Evolutionary conservation across 2,329 filamentous ascomycete genomes (phyloP), one percentile per base, ranked within the genome.

Genomic region (Monilinia fructicola): DNA sequence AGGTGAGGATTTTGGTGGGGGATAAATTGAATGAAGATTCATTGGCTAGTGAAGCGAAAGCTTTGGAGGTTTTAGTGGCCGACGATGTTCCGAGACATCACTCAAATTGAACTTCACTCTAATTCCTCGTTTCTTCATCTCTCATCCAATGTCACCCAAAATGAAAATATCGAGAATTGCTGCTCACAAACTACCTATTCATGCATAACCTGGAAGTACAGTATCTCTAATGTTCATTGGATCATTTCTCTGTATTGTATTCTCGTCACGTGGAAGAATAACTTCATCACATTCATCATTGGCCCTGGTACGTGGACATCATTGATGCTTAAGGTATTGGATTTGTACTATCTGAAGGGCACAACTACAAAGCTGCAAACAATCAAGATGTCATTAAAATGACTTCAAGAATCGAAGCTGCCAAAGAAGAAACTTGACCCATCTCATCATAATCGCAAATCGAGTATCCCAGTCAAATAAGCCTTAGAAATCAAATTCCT

Each of bases 381-480:
- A 31, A 65, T 50, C 40, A 64, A 50, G 54, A 40, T 50, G 44
- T 60, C 63, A 44, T 46, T 21, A 26, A 40, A 52, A 40, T 61
- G 58, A 52, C 58, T 35, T 63, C 60, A 54, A 63, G 48, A 54
- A 54, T 31, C 4, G 6, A 54, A 54, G 48, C 60, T 54, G 46
- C 26, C 64, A 60, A 65, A 42, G 55, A 40, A 53, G 46, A 54
- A 61, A 61, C 35, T 61, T 54, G 40, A 52, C 48, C 64, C 46
- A 44, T 38, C 38, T 65, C 54, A 63, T 63, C n/a, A 61, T 65
- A 38, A 31, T 54, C 54, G 44, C 55, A 65, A 60, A 61, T 21
- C 44, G 23, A 26, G 35, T 42, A 65, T 61, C 26, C 21, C 38
- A 55, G 35, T 52, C 46, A 42, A 65, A 53, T 31, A 53, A 21